These are phyloP conservation scores for Fusarium burgessii DNA, from an alignment of 2,329 filamentous ascomycete genomes.

Conservation along the genomic window DNA sequence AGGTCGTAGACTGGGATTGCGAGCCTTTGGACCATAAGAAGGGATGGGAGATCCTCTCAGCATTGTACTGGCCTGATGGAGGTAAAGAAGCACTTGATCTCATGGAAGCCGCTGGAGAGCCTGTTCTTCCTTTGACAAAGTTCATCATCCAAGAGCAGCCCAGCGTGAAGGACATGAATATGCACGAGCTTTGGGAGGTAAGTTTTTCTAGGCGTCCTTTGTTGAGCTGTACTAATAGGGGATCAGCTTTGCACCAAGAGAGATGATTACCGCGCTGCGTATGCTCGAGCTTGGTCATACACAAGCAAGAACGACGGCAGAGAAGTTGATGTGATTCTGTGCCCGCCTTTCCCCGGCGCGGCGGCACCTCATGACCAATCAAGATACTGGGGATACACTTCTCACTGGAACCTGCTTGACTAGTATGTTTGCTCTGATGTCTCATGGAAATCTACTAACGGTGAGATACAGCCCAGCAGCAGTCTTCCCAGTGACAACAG, in stretches of 20 bases:
- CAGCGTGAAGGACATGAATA: conserved; percentile 55
- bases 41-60: conserved; percentile 58
- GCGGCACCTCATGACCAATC: conserved; percentile 57
- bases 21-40: conserved; percentile 64
- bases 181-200: conserved; percentile 57
- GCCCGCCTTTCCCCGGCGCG: conserved; percentile 68
- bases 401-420: conserved; percentile 77
- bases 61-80: conserved; percentile 71
- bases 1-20: conserved; percentile 66
- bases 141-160: conserved; percentile 69
- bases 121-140: conserved; percentile 67
- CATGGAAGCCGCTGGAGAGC: conserved; percentile 67
- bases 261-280: conserved; percentile 55
- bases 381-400: conserved; percentile 73
- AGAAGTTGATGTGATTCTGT: conserved; percentile 71
- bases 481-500: conserved; percentile 67
- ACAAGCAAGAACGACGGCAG: conserved; percentile 46
- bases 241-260: conserved; percentile 51
- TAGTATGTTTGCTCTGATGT: conserved; percentile 52
- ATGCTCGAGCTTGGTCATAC: conserved; percentile 54
- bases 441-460: not conserved
- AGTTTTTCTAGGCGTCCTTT: not conserved
- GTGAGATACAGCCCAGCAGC: conserved; percentile 56
- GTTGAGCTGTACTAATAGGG: accelerated
- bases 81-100: conserved; percentile 64